phyloP scores from a whole-genome alignment of 805 yeast genomes.

The Metschnikowia noctiluminum region DNA sequence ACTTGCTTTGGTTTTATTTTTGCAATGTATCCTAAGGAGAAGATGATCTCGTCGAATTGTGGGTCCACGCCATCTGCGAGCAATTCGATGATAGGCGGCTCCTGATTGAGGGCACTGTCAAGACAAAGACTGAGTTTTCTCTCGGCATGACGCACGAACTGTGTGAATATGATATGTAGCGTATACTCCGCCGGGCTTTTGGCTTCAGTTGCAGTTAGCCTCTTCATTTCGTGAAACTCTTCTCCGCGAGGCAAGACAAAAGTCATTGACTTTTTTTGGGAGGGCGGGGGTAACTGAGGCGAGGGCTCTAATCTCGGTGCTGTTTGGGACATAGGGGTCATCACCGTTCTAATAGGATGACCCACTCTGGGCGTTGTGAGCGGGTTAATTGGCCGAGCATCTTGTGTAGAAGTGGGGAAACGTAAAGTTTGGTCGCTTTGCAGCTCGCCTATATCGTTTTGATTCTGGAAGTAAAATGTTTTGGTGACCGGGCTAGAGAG shows the following conservation, averaged over 20 bases:
- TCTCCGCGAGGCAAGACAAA: slow-evolving; percentile 32
- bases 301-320: slow-evolving; percentile 24
- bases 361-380: slow-evolving; percentile 3
- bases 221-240: slow-evolving; percentile 31
- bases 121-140: slow-evolving; percentile 74
- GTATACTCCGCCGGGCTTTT: slow-evolving; percentile 87
- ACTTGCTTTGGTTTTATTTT: slow-evolving; percentile 90
- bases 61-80: slow-evolving; percentile 85
- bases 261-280: slow-evolving; percentile 24
- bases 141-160: slow-evolving; percentile 92
- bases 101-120: slow-evolving; percentile 59
- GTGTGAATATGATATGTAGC: slow-evolving; percentile 88
- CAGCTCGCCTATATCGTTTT: background rate
- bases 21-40: slow-evolving; percentile 87
- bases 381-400: slow-evolving; percentile 13
- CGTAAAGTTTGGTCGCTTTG: background rate
- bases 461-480: background rate
- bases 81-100: slow-evolving; percentile 70
- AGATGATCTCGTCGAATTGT: slow-evolving; percentile 79
- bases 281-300: slow-evolving; percentile 38
- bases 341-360: slow-evolving; percentile 4
- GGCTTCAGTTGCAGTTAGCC: slow-evolving; percentile 48
- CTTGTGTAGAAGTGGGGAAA: slow-evolving; percentile 18
- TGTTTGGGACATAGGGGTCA: slow-evolving; percentile 6
- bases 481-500: slow-evolving; percentile 3